Percentiles rank a stretch among this genome's conserved stretches.
Evolutionary conservation across 768 basidiomycete genomes (phyloP).

Genomic region (Tulasnella sp.): DNA sequence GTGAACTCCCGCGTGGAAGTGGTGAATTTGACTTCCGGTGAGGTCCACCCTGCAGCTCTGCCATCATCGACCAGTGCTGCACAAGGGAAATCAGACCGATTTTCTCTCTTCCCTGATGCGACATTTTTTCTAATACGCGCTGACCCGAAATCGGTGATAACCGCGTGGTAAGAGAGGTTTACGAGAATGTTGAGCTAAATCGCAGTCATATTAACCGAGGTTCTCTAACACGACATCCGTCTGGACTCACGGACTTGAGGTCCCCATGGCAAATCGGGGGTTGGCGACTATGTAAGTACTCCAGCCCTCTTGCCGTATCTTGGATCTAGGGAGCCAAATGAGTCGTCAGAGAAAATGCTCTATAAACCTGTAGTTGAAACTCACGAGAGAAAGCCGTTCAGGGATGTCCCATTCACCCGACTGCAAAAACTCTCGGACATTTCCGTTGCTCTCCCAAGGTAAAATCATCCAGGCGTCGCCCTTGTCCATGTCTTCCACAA

Average conservation of each 20-base stretch:
- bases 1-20: neutral
- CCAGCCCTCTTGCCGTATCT: neutral
- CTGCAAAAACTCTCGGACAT: neutral
- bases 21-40: neutral
- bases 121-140: neutral
- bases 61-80: neutral
- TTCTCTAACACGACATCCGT: neutral
- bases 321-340: neutral
- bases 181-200: neutral
- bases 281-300: neutral
- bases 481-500: neutral
- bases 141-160: neutral
- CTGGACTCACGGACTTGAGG: neutral
- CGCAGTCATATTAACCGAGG: neutral
- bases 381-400: neutral
- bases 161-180: neutral
- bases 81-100: neutral
- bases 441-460: neutral
- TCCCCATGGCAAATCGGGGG: conserved; percentile 2
- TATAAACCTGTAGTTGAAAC: neutral
- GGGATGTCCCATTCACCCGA: neutral
- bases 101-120: neutral
- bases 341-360: neutral
- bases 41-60: neutral
- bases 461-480: neutral